Evolutionary conservation across 192 early-diverging fungal genomes (phyloP).

Genomic region (Endogone sp.): DNA sequence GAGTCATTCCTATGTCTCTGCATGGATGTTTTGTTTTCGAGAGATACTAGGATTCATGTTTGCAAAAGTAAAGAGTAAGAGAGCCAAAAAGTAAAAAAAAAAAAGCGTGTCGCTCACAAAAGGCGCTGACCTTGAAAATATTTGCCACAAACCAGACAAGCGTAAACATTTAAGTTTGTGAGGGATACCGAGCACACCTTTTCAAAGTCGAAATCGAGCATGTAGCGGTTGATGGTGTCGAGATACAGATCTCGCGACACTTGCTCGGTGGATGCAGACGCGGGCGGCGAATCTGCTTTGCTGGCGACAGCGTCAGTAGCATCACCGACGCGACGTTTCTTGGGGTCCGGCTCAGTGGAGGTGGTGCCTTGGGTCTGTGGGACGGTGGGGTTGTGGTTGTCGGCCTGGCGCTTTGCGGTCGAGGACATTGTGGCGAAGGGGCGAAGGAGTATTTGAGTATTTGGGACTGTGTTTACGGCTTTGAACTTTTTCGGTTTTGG

Average conservation of each 20-base stretch:
- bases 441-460: not conserved
- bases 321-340: not conserved
- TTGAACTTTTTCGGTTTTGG: not conserved
- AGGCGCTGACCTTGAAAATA: slow-evolving; percentile 76
- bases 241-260: slow-evolving; percentile 59
- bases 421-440: not conserved
- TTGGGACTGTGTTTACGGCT: too few species aligned
- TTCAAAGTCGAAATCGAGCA: slow-evolving; percentile 98
- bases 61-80: not conserved
- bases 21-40: too few species aligned
- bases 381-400: not conserved
- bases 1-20: too few species aligned
- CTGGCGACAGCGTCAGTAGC: not conserved
- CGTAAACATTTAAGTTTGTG: slow-evolving; percentile 91
- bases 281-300: too few species aligned
- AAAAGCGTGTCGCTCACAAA: not conserved
- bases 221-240: slow-evolving; percentile 80
- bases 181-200: slow-evolving; percentile 95
- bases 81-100: not conserved
- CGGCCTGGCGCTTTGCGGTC: not conserved
- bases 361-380: not conserved
- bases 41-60: too few species aligned
- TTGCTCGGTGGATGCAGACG: not conserved
- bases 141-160: slow-evolving; percentile 94
- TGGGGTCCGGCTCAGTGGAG: not conserved